Base-by-base conservation (phyloP, 108 stramenopile species). In the Skeletonema grethae region DNA sequence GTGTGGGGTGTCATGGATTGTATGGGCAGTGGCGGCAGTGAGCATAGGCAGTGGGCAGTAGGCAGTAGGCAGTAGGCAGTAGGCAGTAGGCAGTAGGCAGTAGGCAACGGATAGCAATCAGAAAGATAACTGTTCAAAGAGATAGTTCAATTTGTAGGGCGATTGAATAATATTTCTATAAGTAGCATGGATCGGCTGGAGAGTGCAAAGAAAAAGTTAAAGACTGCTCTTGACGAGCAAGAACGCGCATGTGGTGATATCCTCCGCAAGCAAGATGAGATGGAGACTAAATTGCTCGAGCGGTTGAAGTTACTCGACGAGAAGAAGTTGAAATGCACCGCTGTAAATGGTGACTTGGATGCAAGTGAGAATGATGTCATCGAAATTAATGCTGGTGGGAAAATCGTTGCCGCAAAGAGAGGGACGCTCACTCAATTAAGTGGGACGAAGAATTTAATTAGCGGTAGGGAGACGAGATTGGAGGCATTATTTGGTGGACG, bases 401-500 rank as follows among this genome's bases (percentile, higher is more conserved):
- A 22, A 10, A 55, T 59, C 5, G 32, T 67, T 25, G 38, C 29
- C 2, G 73, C 41, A 1, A 58, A 28, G 22, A 35, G 73, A 1
- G 25, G 22, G 10, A 39, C 35, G 13, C 53, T 74, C 7, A 39
- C 35, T n/a, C 66, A 67, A 22, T 4, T 74, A 28, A 28, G 25
- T 28, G 25, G 25, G 25, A 28, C 25, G 25, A 28, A 28, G 1
- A 28, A 28, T 28, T 28, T 28, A 28, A 28, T 28, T 28, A 28
- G 25, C 25, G 25, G 18, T 45, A 57, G 28, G 73, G 66, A 2
- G 25, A 67, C 66, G 29, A 57, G 66, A 20, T 16, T 74, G 5
- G 73, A 74, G 24, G 73, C 65, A 29, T 43, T 74, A 11, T 74
- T 74, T 24, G 67, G 73, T 31, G 73, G 73, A 5, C 41, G 39